A percentile compares a stretch with the other conserved stretches of the same genome.
Conservation (phyloP, 2,329 filamentous ascomycete genomes). For the Gaeumannomyces tritici region DNA sequence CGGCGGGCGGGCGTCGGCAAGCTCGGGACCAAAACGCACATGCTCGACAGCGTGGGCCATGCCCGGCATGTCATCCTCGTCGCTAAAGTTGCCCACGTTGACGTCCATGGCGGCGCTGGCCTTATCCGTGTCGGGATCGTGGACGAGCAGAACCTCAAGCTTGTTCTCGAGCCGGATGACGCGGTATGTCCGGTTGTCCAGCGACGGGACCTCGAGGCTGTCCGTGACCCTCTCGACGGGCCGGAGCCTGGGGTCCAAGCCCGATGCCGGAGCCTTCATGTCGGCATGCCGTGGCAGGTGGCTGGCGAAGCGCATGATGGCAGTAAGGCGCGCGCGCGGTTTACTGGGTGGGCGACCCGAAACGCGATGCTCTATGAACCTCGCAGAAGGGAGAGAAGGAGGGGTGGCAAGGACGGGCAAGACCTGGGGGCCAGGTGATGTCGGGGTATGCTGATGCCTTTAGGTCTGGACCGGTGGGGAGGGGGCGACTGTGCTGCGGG, state of each 20-base stretch:
- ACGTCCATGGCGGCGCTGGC: slow-evolving; percentile 92
- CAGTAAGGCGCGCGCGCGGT: neutral
- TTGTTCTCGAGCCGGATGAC: slow-evolving; percentile 79
- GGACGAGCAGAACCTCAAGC: slow-evolving; percentile 83
- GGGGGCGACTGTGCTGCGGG: neutral
- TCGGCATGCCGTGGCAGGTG: neutral
- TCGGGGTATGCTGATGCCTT: neutral
- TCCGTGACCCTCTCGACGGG: slow-evolving; percentile 48
- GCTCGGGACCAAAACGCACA: slow-evolving; percentile 28
- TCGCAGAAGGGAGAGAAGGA: neutral
- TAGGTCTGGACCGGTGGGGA: neutral
- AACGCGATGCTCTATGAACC: too few relatives aligned
- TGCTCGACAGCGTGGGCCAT: slow-evolving; percentile 97
- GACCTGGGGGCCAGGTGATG: neutral
- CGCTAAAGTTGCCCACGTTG: slow-evolving; percentile 92
- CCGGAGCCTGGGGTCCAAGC: slow-evolving; percentile 9
- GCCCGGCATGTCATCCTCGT: slow-evolving; percentile 81
- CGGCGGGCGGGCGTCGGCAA: too few relatives aligned
- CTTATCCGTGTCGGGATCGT: slow-evolving; percentile 93
- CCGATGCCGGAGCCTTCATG: neutral
- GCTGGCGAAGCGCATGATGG: neutral
- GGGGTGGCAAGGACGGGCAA: neutral
- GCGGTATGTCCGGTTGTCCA: slow-evolving; percentile 81
- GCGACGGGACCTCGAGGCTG: slow-evolving; percentile 67
- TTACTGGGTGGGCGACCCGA: neutral